Base-by-base conservation (phyloP, 2,329 filamentous ascomycete species). In the Penicillium crustosum region DNA sequence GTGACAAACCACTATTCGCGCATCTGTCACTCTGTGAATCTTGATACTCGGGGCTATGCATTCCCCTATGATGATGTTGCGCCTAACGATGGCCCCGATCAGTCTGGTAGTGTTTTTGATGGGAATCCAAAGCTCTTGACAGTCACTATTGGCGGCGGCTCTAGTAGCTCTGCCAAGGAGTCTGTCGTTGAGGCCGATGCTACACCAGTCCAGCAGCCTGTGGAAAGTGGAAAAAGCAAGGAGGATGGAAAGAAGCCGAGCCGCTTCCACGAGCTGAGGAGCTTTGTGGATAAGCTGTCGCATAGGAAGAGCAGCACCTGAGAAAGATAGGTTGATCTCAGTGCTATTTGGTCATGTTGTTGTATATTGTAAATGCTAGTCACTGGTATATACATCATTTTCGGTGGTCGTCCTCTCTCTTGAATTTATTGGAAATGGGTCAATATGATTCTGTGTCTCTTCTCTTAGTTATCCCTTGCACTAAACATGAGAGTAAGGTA, bases 31-130 rank as follows among this genome's bases (percentile, higher is more conserved):
- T 81, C 78, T 59, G 78, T 79, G 38, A 86, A 83, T 65, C 68
- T 84, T 36, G 84, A 86, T 68, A 78, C 82, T 9, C 79, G 80
- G 49, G 87, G 88, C 9, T 90, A 90, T 74, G 86, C 86, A 1
- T 89, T 89, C 65, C 86, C 87, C 0, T 90, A 89, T 68, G 88
- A 90, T 68, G 87, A 90, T 72, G 88, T 90, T 10, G 79, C 79
- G 23, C 78, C 84, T 4, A 74, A 73, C n/a, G 75, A 76, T 42
- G 82, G 81, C 2, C 67, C 71, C 4, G 85, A 89, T 69, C 85
- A 87, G 73, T 84, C 84, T 21, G 87, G 87, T 1, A 83, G 82
- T 58, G 79, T 89, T 21, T 83, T 79, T 59, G 85, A 86, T 67
- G 73, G 77, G 2, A 79, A 78, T 52, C 86, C 86, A 1, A 72